Percentiles rank a stretch among this genome's conserved stretches.
These are phyloP conservation scores for Globisporangium irregulare DNA, from an alignment of 352 stramenopile species.

Conservation along the genomic window DNA sequence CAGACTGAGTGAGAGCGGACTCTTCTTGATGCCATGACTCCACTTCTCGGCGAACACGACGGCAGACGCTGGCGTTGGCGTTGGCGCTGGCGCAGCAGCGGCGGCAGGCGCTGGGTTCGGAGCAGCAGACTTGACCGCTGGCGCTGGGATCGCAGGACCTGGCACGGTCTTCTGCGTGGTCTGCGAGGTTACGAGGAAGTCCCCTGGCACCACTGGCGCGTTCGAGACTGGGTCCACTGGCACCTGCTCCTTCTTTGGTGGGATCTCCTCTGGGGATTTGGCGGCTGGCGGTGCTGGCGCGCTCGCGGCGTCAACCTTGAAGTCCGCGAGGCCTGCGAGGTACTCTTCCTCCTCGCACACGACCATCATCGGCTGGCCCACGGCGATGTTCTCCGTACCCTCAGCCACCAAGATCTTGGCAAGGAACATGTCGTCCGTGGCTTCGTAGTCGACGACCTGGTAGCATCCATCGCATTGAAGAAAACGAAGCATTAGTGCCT, in stretches of 20 bases:
- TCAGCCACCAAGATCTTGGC: constrained; percentile 95
- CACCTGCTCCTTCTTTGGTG: constrained; percentile 69
- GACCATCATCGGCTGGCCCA: constrained; percentile 95
- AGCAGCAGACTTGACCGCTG: constrained; percentile 13
- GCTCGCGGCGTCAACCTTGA: constrained; percentile 52
- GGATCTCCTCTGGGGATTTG: constrained; percentile 58
- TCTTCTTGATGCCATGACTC: constrained; percentile 78
- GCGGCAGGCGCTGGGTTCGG: constrained; percentile 15
- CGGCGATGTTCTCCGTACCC: constrained; percentile 86
- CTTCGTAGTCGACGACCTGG: constrained; percentile 96
- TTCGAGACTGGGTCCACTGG: constrained; percentile 40
- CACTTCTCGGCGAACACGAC: constrained; percentile 66
- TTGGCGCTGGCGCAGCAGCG: constrained; percentile 23
- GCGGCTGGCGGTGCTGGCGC: constrained; percentile 27
- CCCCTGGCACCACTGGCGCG: constrained; percentile 46
- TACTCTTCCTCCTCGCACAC: constrained; percentile 89
- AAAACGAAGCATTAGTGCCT: not conserved
- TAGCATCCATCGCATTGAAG: not conserved
- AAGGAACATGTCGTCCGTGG: constrained; percentile 95
- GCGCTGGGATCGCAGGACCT: constrained; percentile 36
- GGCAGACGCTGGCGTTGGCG: constrained; percentile 16
- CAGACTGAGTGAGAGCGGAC: constrained; percentile 74
- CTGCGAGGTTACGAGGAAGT: constrained; percentile 70
- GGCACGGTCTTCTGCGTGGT: constrained; percentile 49
- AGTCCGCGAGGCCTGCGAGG: constrained; percentile 68